phyloP scores from a whole-genome alignment of 352 stramenopile species.

The Pythium vanterpoolii region DNA sequence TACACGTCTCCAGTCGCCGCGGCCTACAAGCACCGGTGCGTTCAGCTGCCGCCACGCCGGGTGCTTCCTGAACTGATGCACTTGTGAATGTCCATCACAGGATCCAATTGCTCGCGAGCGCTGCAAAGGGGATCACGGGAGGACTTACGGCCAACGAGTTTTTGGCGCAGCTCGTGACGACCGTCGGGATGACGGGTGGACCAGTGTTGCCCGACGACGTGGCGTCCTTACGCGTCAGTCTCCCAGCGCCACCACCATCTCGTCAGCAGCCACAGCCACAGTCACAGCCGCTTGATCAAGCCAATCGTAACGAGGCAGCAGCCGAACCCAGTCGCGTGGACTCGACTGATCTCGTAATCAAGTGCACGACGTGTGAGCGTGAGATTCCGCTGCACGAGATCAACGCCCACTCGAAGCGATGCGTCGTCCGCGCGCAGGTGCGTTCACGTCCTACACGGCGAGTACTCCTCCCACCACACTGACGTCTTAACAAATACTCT shows the following conservation, averaged over 20 bases:
- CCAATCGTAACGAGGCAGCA: neutral
- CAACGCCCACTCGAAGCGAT: constrained; percentile 60
- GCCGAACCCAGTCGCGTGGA: constrained; percentile 2
- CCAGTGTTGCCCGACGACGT: constrained; percentile 3
- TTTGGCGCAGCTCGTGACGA: constrained; percentile 12
- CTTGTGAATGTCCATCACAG: too few species aligned
- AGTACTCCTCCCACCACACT: neutral
- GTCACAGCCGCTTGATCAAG: neutral
- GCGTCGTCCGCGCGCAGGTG: constrained; percentile 43
- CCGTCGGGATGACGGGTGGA: neutral
- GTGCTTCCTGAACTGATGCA: neutral
- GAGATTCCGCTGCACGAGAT: constrained; percentile 45
- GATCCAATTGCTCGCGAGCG: constrained; percentile 21
- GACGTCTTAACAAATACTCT: too few species aligned
- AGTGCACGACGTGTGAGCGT: constrained; percentile 68
- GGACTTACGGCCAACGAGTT: constrained; percentile 57
- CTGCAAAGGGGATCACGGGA: constrained; percentile 4
- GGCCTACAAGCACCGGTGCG: constrained; percentile 50
- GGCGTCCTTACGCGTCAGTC: neutral
- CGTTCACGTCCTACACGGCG: neutral
- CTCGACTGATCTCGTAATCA: constrained; percentile 33
- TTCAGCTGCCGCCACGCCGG: neutral
- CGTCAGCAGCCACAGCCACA: neutral
- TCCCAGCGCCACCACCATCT: neutral
- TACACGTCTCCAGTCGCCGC: constrained; percentile 64